phyloP scores from a whole-genome alignment of 495 filamentous ascomycete genomes.

The Penicillium coprophilum region DNA sequence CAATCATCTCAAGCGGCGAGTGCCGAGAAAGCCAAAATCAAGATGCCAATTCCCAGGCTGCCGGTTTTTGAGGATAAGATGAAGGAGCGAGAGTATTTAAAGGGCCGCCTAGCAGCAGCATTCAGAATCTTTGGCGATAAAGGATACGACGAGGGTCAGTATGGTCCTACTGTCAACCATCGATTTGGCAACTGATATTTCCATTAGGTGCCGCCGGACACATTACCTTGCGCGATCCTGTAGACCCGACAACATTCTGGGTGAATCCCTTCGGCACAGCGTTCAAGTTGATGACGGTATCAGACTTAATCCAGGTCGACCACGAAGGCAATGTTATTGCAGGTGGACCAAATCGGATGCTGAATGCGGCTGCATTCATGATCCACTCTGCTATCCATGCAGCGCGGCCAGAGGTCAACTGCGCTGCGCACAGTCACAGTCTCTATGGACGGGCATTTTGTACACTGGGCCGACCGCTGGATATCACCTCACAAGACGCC shows the following conservation, averaged over 20 bases:
- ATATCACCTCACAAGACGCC: conserved; percentile 71
- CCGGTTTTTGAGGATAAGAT: conserved; percentile 61
- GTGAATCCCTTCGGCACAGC: conserved; percentile 77
- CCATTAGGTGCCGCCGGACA: conserved; percentile 54
- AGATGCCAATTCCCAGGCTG: conserved; percentile 49
- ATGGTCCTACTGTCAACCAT: neutral
- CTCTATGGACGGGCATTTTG: conserved; percentile 71
- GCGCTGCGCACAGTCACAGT: conserved; percentile 71
- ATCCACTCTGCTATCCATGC: conserved; percentile 67
- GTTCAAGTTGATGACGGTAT: conserved; percentile 67
- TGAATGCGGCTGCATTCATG: conserved; percentile 70
- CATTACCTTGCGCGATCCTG: conserved; percentile 65
- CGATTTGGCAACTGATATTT: neutral
- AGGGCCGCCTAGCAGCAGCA: conserved; percentile 63
- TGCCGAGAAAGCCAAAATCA: conserved; percentile 38
- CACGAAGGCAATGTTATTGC: conserved; percentile 65
- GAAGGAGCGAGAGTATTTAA: conserved; percentile 63
- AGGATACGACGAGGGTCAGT: conserved; percentile 60
- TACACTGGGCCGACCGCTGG: conserved; percentile 62
- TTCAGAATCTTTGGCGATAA: conserved; percentile 70
- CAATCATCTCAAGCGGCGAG: conserved; percentile 29
- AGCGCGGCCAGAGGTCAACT: conserved; percentile 69
- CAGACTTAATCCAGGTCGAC: conserved; percentile 71
- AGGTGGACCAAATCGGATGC: conserved; percentile 57
- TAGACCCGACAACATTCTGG: conserved; percentile 70